phyloP scores from a whole-genome alignment of 352 stramenopile genomes.

The Plasmopara muralis region DNA sequence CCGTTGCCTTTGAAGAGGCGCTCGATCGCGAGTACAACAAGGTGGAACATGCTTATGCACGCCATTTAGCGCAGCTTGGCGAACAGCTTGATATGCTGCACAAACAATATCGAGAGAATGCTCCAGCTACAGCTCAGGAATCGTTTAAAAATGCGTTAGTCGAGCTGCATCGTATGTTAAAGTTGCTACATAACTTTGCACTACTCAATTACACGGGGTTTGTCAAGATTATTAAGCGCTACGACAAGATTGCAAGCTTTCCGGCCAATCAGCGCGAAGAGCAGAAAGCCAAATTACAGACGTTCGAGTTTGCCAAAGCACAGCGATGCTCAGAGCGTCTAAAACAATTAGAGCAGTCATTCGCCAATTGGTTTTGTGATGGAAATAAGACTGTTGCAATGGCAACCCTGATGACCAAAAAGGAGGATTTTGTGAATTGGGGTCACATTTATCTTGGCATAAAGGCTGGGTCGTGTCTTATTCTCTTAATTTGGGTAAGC shows the following conservation, averaged over 20 bases:
- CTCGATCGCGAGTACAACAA: constrained; percentile 81
- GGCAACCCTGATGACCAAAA: constrained; percentile 76
- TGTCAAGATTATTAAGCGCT: constrained; percentile 97
- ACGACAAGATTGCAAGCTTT: constrained; percentile 68
- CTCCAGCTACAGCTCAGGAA: constrained; percentile 62
- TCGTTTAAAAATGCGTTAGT: constrained; percentile 90
- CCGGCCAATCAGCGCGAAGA: constrained; percentile 27
- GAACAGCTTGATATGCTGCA: constrained; percentile 83
- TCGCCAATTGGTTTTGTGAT: constrained; percentile 71
- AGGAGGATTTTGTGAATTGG: constrained; percentile 70
- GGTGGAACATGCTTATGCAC: constrained; percentile 88
- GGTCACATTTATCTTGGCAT: constrained; percentile 80
- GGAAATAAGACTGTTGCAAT: constrained; percentile 62
- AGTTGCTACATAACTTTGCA: constrained; percentile 94
- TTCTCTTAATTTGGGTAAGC: constrained; percentile 89
- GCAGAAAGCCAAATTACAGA: constrained; percentile 45
- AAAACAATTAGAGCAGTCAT: constrained; percentile 52
- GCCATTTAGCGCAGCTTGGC: constrained; percentile 75
- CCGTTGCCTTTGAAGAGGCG: constrained; percentile 73
- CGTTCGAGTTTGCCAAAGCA: constrained; percentile 55
- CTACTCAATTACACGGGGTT: constrained; percentile 98
- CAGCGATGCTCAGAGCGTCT: constrained; percentile 43
- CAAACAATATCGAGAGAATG: constrained; percentile 48
- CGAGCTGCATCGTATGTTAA: constrained; percentile 91
- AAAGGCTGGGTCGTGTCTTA: constrained; percentile 72